Conservation (phyloP, 768 basidiomycete genomes). For the Kwoniella dejecticola region DNA sequence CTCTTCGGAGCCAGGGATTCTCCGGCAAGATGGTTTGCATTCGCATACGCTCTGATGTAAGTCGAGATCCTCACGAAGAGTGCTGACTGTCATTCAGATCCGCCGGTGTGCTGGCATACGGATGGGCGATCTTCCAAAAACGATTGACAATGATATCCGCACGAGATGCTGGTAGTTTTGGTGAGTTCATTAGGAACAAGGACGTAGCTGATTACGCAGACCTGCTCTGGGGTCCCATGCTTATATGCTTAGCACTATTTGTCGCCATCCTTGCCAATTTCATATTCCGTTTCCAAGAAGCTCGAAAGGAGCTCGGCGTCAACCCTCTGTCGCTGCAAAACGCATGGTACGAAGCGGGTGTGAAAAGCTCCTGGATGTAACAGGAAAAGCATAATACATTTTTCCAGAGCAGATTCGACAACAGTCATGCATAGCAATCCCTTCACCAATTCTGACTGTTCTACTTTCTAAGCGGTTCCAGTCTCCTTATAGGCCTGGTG, state of each 20-base stretch:
- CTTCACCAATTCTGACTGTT: not conserved
- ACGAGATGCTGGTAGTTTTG: conserved; percentile 85
- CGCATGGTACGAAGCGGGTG: conserved; percentile 36
- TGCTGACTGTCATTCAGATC: conserved; percentile 36
- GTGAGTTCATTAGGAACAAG: conserved; percentile 58
- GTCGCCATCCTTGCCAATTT: conserved; percentile 73
- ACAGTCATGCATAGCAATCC: conserved; percentile 13
- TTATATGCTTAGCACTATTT: conserved; percentile 82
- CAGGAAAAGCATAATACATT: conserved; percentile 7
- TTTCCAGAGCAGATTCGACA: not conserved
- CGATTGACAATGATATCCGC: conserved; percentile 87
- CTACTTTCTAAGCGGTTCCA: conserved; percentile 14
- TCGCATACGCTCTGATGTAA: conserved; percentile 78
- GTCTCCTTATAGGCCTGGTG: conserved; percentile 41
- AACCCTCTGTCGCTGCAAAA: conserved; percentile 40
- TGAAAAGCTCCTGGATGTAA: conserved; percentile 19
- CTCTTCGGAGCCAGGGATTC: conserved; percentile 74
- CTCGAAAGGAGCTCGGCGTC: conserved; percentile 25
- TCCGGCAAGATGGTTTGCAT: conserved; percentile 75
- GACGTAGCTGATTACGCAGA: conserved; percentile 59
- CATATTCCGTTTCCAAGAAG: conserved; percentile 42
- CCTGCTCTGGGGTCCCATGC: conserved; percentile 74
- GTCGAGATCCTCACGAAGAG: conserved; percentile 55
- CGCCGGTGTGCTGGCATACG: conserved; percentile 68
- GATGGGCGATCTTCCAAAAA: conserved; percentile 79